Evolutionary conservation across 1,139 yeast species (phyloP), one percentile per base, ranked within the genome.

Genomic region (Pichia sp.): DNA sequence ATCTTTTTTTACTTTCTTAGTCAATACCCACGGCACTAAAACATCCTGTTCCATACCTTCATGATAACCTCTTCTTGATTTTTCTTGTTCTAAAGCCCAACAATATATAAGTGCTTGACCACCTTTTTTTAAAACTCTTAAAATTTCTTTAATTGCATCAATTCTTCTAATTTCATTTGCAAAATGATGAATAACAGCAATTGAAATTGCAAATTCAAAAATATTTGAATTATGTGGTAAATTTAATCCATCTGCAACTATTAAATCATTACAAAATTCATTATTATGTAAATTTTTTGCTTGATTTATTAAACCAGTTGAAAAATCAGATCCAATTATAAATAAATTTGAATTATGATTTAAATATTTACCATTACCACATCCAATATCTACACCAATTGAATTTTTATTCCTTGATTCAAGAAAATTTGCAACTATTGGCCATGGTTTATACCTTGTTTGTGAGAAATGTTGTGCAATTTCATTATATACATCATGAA

Each of bases 381-480:
- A 92, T 0, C 98, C 98, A 20, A 92, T 86, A 61, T 85, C 94
- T 29, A 76, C 58, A 4, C 82, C 82, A 3, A 76, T 39, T 1
- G 73, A 59, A 47, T 68, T 64, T 33, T 65, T 65, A 3, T 55
- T 45, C 43, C 67, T 64, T 6, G 51, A 56, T 23, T 57, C 61
- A 40, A 92, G 66, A 59, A 84, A 92, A 51, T 71, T 66, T 45
- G 85, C 87, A 20, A 94, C 98, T 16, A 89, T 81, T 6, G 98
- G 98, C 98, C 98, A 92, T 27, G 97, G 97, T 67, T 87, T 90
- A 65, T 89, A 92, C 35, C 98, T 68, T 0, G 98, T 92, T 54
- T 83, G 82, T 3, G 97, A 89, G 62, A 92, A 92, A 62, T 94
- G 98, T 11, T 81, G 59, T 0, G 98, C 98, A 33, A 92, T 92